phyloP scores from a whole-genome alignment of 2,329 filamentous ascomycete species.

The Trichoderma koningii region DNA sequence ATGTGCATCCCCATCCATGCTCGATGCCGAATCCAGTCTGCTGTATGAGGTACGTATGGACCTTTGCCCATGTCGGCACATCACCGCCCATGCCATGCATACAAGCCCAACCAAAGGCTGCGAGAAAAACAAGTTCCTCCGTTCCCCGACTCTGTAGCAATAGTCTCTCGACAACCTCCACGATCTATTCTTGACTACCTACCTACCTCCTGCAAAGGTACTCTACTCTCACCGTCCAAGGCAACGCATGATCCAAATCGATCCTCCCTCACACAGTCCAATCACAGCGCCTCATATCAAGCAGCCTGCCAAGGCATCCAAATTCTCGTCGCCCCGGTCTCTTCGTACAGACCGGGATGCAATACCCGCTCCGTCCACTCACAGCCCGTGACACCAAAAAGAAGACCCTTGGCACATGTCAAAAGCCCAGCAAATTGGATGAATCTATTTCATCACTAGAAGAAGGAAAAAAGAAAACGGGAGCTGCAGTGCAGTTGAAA shows the following conservation, averaged over 20 bases:
- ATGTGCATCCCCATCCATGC: slow-evolving; percentile 3
- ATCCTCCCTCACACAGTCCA: not conserved
- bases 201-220: too few relatives aligned
- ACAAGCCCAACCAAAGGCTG: slow-evolving; percentile 9
- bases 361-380: not conserved
- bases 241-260: not conserved
- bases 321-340: slow-evolving; percentile 6
- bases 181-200: too few relatives aligned
- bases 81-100: slow-evolving; percentile 4
- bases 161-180: too few relatives aligned
- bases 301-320: slow-evolving; percentile 27
- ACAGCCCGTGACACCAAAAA: too few relatives aligned
- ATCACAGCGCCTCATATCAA: slow-evolving; percentile 16
- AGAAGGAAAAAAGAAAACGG: too few relatives aligned
- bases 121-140: slow-evolving; percentile 4
- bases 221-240: not conserved
- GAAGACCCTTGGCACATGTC: too few relatives aligned
- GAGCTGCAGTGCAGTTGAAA: too few relatives aligned
- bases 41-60: not conserved
- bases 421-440: too few relatives aligned
- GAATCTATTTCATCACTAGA: too few relatives aligned
- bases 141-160: not conserved
- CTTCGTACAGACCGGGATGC: not conserved
- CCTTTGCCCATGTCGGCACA: not conserved
- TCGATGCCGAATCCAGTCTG: not conserved